Percentiles rank a stretch among this genome's conserved stretches.
These are phyloP conservation scores for Urtica urens DNA, from an alignment of 306 rosid genomes.

Conservation along the genomic window DNA sequence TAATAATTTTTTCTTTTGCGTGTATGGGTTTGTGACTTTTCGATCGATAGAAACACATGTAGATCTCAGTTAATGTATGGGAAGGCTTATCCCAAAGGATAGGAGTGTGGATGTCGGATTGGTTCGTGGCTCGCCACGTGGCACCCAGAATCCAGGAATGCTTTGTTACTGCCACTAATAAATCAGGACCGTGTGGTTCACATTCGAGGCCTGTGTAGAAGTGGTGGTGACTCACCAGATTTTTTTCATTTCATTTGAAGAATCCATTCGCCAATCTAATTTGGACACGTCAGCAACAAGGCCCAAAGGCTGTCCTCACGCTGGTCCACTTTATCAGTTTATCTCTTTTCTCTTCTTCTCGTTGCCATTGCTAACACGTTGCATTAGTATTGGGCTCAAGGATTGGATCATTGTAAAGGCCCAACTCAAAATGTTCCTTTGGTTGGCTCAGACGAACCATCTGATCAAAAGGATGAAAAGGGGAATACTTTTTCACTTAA, in stretches of 20 bases:
- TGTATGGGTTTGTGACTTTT: background rate
- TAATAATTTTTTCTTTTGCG: no score
- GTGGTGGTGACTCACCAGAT: background rate
- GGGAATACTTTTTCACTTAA: no score
- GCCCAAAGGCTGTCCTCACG: background rate
- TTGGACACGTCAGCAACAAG: background rate
- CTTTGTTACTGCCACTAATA: background rate
- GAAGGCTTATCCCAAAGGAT: conserved; percentile 48
- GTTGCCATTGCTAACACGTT: background rate
- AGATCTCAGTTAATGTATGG: conserved; percentile 17
- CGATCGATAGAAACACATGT: background rate
- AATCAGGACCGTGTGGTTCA: conserved; percentile 31
- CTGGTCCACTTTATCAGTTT: background rate
- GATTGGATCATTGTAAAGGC: background rate
- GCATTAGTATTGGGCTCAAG: no score
- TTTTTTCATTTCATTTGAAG: no score
- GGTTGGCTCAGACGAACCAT: background rate
- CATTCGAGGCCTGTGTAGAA: background rate
- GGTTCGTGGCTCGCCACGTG: conserved; percentile 42
- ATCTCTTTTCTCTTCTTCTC: background rate
- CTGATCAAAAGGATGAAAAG: background rate
- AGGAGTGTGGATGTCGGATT: conserved; percentile 24
- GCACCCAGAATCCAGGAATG: conserved; percentile 44
- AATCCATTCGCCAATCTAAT: background rate
- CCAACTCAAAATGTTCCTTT: background rate